These are phyloP conservation scores for Xylariomycetidae sp. DNA, from an alignment of 2,329 filamentous ascomycete genomes.

Conservation along the genomic window DNA sequence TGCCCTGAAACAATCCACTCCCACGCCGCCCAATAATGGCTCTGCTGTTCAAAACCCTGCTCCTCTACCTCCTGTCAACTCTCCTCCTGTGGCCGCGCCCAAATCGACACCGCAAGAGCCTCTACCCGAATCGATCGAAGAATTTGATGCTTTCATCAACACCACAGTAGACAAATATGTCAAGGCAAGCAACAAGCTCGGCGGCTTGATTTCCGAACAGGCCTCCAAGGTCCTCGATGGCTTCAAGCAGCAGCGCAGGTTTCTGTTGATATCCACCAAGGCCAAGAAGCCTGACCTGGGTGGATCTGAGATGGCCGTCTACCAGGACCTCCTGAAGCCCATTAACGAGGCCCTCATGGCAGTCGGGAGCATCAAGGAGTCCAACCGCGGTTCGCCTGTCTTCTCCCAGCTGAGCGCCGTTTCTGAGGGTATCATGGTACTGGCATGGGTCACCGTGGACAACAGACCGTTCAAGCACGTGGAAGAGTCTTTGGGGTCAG, in stretches of 20 bases:
- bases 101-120: conserved; percentile 43
- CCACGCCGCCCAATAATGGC: conserved; percentile 30
- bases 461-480: conserved; percentile 81
- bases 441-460: conserved; percentile 88
- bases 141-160: conserved; percentile 77
- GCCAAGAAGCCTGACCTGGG: conserved; percentile 81
- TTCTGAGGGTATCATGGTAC: conserved; percentile 80
- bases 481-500: conserved; percentile 73
- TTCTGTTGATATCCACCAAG: conserved; percentile 82
- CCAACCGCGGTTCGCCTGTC: conserved; percentile 68
- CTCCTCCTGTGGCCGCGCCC: conserved; percentile 27
- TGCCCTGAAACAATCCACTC: conserved; percentile 36
- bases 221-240: conserved; percentile 54
- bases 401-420: conserved; percentile 84
- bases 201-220: conserved; percentile 75
- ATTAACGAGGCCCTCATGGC: conserved; percentile 77
- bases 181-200: conserved; percentile 71
- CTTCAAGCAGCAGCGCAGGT: conserved; percentile 81
- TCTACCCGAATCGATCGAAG: conserved; percentile 74
- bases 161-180: conserved; percentile 74
- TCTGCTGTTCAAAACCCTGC: conserved; percentile 32
- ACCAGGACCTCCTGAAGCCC: conserved; percentile 77
- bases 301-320: conserved; percentile 55
- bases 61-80: conserved; percentile 37
- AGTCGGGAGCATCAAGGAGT: conserved; percentile 76